These are phyloP conservation scores for Pseudonitzschia delicatissima DNA, from an alignment of 108 stramenopile species.

Conservation along the genomic window DNA sequence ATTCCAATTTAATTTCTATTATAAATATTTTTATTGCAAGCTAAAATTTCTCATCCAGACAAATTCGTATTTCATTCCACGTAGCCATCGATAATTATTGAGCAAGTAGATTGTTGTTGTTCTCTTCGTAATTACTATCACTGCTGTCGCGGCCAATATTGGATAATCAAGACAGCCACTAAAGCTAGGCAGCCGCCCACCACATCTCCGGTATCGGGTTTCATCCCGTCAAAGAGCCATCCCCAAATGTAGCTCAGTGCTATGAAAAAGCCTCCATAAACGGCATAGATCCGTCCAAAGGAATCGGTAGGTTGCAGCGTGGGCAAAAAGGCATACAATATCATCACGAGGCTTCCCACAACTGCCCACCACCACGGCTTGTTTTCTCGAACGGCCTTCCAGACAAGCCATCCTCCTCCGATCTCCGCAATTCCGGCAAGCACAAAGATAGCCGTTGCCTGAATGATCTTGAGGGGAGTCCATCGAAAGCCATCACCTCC, in stretches of 20 bases:
- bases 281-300: constrained; percentile 84
- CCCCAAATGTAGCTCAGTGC: constrained; percentile 67
- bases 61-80: no score
- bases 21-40: no score
- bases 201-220: constrained; percentile 69
- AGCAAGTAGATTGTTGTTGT: no score
- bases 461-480: constrained; percentile 48
- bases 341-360: constrained; percentile 55
- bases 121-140: no score
- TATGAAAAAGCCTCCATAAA: constrained; percentile 83
- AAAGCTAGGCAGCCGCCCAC: constrained; percentile 62
- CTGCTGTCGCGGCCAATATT: constrained; percentile 85
- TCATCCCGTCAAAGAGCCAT: constrained; percentile 72
- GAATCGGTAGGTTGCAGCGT: constrained; percentile 68
- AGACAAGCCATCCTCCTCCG: constrained; percentile 76
- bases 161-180: constrained; percentile 54
- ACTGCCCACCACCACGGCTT: constrained; percentile 77
- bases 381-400: constrained; percentile 28
- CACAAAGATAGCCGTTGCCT: constrained; percentile 57
- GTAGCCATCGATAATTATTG: no score
- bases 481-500: constrained; percentile 54
- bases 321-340: constrained; percentile 75
- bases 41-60: no score
- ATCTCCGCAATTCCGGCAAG: constrained; percentile 73
- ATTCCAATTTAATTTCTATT: no score